Evolutionary conservation across 495 filamentous ascomycete genomes (phyloP).

Genomic region (Evansstolkia leycettana): DNA sequence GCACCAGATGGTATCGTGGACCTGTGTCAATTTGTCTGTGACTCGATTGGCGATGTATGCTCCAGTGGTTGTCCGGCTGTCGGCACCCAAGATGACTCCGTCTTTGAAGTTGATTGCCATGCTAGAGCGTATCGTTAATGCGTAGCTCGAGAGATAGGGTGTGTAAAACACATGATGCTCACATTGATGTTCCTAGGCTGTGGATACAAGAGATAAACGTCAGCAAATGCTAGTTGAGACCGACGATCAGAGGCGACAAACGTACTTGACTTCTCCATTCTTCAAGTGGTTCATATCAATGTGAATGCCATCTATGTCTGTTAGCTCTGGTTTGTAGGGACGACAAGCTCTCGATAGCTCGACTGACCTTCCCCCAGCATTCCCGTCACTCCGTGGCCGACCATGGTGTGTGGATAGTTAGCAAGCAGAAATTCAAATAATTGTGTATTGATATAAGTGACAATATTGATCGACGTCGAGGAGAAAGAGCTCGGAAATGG

Average conservation of each 20-base stretch:
- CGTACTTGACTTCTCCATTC: conserved; percentile 85
- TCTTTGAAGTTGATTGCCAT: conserved; percentile 91
- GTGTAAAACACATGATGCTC: conserved; percentile 30
- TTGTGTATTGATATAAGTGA: not conserved
- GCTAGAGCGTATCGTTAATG: conserved; percentile 15
- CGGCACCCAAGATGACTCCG: conserved; percentile 90
- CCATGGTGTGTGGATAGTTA: conserved; percentile 17
- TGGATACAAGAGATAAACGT: conserved; percentile 3
- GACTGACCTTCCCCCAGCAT: conserved; percentile 58
- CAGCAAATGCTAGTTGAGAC: not conserved
- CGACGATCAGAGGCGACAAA: conserved; percentile 5
- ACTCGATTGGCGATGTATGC: conserved; percentile 98
- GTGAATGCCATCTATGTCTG: conserved; percentile 81
- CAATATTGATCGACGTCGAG: conserved; percentile 3
- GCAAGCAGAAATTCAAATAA: no score
- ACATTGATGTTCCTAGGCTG: conserved; percentile 97
- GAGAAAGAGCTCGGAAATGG: conserved; percentile 5
- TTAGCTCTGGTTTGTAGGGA: conserved; percentile 8
- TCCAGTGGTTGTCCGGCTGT: conserved; percentile 96
- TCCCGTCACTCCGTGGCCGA: conserved; percentile 46
- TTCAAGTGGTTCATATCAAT: conserved; percentile 94
- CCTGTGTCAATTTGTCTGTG: conserved; percentile 96
- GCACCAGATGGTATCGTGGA: conserved; percentile 99
- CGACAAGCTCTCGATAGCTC: conserved; percentile 7
- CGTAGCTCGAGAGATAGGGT: no score